Conservation (phyloP, 257 asterid genomes). For the Penstemon davidsonii region DNA sequence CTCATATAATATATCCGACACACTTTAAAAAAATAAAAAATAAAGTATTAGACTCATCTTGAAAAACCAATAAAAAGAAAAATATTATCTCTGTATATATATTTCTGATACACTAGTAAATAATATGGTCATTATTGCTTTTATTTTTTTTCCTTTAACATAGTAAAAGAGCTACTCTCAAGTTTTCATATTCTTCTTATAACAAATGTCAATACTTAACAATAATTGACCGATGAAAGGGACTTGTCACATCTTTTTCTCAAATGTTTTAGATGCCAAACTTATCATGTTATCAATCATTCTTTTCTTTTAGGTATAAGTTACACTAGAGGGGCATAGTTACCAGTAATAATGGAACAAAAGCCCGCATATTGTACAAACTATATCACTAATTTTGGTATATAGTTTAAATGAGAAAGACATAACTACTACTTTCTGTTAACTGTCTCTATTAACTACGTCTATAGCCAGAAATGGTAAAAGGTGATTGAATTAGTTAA, state of each 20-base stretch:
- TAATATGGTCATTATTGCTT: too few relatives aligned
- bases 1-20: too few relatives aligned
- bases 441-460: slow-evolving; percentile 13
- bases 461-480: background rate
- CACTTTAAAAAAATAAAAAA: too few relatives aligned
- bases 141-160: too few relatives aligned
- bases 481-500: background rate
- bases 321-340: background rate
- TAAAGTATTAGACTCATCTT: too few relatives aligned
- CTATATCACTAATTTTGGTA: slow-evolving; percentile 5
- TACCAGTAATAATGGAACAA: background rate
- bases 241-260: slow-evolving; percentile 3
- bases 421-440: slow-evolving; percentile 20
- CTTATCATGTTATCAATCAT: slow-evolving; percentile 10
- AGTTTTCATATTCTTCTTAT: too few relatives aligned
- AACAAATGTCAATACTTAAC: background rate
- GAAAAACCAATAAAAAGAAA: too few relatives aligned
- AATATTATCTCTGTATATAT: too few relatives aligned
- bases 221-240: slow-evolving; percentile 10
- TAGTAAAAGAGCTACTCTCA: too few relatives aligned
- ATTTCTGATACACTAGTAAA: too few relatives aligned
- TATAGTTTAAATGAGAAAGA: background rate
- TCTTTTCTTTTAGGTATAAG: background rate
- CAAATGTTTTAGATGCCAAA: slow-evolving; percentile 16
- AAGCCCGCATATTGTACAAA: slow-evolving; percentile 11